Percentiles rank a stretch among this genome's conserved stretches.
Evolutionary conservation across 2,329 filamentous ascomycete species (phyloP).

Genomic region (Dothideomycetidae sp.): DNA sequence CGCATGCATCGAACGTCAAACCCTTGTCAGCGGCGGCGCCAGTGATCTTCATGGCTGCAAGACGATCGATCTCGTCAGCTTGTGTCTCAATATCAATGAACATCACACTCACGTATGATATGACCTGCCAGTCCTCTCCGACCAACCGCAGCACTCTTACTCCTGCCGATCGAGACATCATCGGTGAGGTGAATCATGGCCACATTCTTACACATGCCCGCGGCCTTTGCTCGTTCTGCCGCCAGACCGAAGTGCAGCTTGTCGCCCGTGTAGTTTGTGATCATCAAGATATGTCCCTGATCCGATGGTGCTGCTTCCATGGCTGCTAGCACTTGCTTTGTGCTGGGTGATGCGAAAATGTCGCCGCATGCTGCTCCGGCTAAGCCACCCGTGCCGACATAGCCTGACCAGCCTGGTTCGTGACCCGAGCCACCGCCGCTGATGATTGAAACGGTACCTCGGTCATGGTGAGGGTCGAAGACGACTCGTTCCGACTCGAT

Average conservation of each 20-base stretch:
- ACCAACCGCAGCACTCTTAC: neutral
- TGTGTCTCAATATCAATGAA: slow-evolving; percentile 2
- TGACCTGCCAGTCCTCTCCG: neutral
- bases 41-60: neutral
- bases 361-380: neutral
- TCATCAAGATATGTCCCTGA: neutral
- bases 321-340: neutral
- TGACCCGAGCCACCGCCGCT: slow-evolving; percentile 45
- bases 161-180: slow-evolving; percentile 4
- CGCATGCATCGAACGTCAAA: neutral
- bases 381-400: neutral
- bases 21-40: neutral
- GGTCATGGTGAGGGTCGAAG: neutral
- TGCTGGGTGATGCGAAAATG: slow-evolving; percentile 1
- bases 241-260: neutral
- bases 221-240: neutral
- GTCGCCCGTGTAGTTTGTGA: slow-evolving; percentile 2
- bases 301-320: neutral
- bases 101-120: slow-evolving; percentile 1
- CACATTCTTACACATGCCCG: neutral
- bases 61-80: neutral
- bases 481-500: neutral
- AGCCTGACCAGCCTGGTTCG: neutral
- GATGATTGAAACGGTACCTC: neutral
- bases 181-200: neutral